A percentile compares a stretch with the other conserved stretches of the same genome.
phyloP scores from a whole-genome alignment of 2,329 filamentous ascomycete genomes.

The Emmonsia crescens region DNA sequence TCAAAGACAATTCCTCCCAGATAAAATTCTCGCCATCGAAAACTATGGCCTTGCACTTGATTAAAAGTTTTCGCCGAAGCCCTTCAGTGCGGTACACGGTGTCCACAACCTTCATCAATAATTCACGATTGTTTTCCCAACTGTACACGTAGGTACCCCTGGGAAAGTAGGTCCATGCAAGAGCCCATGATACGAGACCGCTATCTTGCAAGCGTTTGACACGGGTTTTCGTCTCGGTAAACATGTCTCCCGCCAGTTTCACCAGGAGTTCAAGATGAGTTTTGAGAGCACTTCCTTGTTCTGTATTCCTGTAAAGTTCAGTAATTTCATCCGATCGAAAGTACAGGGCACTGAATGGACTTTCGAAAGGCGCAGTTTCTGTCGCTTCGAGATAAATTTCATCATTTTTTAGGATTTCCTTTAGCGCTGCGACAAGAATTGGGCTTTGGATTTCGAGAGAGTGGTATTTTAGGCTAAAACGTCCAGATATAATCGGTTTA shows the following conservation, averaged over 20 bases:
- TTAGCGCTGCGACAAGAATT: slow-evolving; percentile 33
- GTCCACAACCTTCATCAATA: slow-evolving; percentile 29
- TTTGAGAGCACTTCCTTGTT: slow-evolving; percentile 17
- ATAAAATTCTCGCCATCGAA: slow-evolving; percentile 21
- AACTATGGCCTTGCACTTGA: neutral
- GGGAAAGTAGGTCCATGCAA: slow-evolving; percentile 39
- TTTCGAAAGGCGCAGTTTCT: neutral
- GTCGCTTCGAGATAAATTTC: slow-evolving; percentile 14
- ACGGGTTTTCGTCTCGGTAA: slow-evolving; percentile 29
- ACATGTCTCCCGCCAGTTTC: slow-evolving; percentile 35
- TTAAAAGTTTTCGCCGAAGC: neutral
- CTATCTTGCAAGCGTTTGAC: slow-evolving; percentile 27
- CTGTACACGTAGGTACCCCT: slow-evolving; percentile 31
- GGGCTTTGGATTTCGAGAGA: slow-evolving; percentile 25
- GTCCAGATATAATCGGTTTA: neutral
- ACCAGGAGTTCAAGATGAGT: slow-evolving; percentile 34
- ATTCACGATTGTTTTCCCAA: slow-evolving; percentile 28
- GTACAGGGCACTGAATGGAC: neutral
- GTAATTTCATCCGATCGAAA: slow-evolving; percentile 4
- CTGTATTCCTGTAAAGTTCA: neutral
- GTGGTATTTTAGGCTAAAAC: neutral
- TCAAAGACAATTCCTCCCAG: slow-evolving; percentile 27
- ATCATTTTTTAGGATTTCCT: slow-evolving; percentile 35
- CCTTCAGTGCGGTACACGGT: slow-evolving; percentile 11
- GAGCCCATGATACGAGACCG: slow-evolving; percentile 33